These are phyloP conservation scores for Entoloma clypeatum DNA, from an alignment of 1,284 basidiomycete species.

Conservation along the genomic window DNA sequence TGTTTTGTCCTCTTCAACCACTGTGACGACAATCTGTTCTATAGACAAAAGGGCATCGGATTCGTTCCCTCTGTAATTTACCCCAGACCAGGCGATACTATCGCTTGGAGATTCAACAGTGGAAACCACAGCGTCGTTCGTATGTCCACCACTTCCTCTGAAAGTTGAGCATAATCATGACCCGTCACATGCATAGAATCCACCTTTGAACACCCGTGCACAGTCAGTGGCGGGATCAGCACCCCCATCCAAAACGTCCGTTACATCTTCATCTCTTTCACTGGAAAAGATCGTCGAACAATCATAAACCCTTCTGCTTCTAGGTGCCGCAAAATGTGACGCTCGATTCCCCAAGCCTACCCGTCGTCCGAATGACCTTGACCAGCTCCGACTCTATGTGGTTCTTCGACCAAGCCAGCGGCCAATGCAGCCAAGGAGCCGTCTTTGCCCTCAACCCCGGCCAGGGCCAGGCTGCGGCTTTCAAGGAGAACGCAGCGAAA, in stretches of 20 bases:
- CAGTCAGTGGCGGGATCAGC: constrained; percentile 30
- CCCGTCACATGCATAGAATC: constrained; percentile 24
- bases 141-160: constrained; percentile 19
- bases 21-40: neutral
- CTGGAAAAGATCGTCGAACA: neutral
- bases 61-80: constrained; percentile 37
- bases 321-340: constrained; percentile 29
- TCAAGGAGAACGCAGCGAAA: constrained; percentile 33
- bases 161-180: neutral
- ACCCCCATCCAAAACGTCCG: constrained; percentile 30
- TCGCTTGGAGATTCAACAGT: constrained; percentile 35
- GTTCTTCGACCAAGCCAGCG: constrained; percentile 39
- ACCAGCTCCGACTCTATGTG: constrained; percentile 33
- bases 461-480: constrained; percentile 23
- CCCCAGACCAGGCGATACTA: constrained; percentile 29
- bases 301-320: neutral
- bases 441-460: constrained; percentile 35
- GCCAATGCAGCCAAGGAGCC: constrained; percentile 31
- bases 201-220: constrained; percentile 33
- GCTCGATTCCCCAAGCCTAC: constrained; percentile 33
- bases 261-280: constrained; percentile 3
- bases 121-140: constrained; percentile 35
- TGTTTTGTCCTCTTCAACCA: constrained; percentile 1
- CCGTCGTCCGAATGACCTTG: constrained; percentile 26
- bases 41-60: constrained; percentile 34